Evolutionary conservation across 2,329 filamentous ascomycete species (phyloP), one percentile per base, ranked within the genome.

Genomic region (Nothomitra cinnamomea): DNA sequence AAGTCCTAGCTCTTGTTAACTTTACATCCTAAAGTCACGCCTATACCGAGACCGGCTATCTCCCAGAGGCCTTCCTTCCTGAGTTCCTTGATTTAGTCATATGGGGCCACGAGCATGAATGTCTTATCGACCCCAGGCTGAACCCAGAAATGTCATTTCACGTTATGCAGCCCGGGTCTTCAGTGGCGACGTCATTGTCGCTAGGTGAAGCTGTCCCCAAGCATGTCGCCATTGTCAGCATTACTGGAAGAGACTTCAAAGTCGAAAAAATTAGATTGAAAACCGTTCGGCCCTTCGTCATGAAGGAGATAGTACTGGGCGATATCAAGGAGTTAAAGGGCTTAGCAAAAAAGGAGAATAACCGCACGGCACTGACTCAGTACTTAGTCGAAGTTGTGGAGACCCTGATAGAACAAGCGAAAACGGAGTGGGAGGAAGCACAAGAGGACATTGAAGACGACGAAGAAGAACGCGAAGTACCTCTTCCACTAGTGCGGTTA

Each of bases 81-180:
- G 82, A 87, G 17, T 96, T 94, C 70, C 72, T 98, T 58, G 85
- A 98, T 63, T 74, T 98, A 3, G 80, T 98, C 0, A 77, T 98
- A 51, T 98, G 92, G 92, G 92, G 92, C 2, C 92, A 98, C 62
- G 92, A 98, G 67, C 92, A 98, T 63, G 90, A 98, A 66, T 98
- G 92, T 63, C 66, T 90, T 6, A 94, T 98, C 58, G 82, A 95
- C 45, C 92, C 92, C 0, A 71, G 73, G 1, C 73, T 80, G 48
- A 98, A 96, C 61, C 79, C 85, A 0, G 87, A 95, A 62, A 95
- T 83, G 49, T 84, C 83, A 0, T 98, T 98, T 60, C 81, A 92
- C 60, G 90, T 98, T 58, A 95, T 98, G 79, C 92, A 98, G 62
- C 92, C 92, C 0, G 92, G 92, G 0, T 98, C 92, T 0, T 96